Evolutionary conservation across 306 rosid species (phyloP).

Genomic region (Calophaca sinica): DNA sequence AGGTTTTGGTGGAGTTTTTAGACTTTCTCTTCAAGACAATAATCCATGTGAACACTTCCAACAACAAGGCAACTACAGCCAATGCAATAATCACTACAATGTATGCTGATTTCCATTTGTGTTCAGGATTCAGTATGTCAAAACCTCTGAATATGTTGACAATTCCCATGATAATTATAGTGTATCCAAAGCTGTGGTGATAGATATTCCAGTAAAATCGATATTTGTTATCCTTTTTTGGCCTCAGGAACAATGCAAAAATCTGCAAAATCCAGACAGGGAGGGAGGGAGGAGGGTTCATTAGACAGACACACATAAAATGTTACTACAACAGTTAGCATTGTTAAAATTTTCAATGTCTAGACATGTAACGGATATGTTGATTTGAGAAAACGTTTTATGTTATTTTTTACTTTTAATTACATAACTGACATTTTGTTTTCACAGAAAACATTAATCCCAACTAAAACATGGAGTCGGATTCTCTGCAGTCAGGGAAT

Average conservation of each 20-base stretch:
- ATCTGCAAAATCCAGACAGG: conserved; percentile 53
- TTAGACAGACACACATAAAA: too few species aligned
- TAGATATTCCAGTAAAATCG: conserved; percentile 80
- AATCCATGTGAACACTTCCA: conserved; percentile 83
- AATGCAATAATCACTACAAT: conserved; percentile 47
- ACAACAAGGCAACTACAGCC: conserved; percentile 61
- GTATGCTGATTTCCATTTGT: conserved; percentile 72
- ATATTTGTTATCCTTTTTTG: conserved; percentile 76
- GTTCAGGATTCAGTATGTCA: conserved; percentile 59
- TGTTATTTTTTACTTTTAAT: too few species aligned
- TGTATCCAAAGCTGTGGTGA: conserved; percentile 80
- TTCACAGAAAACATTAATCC: too few species aligned
- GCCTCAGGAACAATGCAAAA: conserved; percentile 80
- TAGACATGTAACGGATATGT: too few species aligned
- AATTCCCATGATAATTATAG: conserved; percentile 61
- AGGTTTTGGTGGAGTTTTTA: conserved; percentile 59
- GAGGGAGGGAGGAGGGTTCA: neutral
- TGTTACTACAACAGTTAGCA: too few species aligned
- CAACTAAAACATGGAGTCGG: too few species aligned
- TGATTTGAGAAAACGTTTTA: too few species aligned
- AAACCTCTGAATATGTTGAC: conserved; percentile 78
- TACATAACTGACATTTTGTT: too few species aligned
- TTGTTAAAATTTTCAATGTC: too few species aligned
- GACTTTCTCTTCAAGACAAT: conserved; percentile 68
- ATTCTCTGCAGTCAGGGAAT: too few species aligned